phyloP scores from a whole-genome alignment of 2,329 filamentous ascomycete genomes.

The Akanthomyces uredinophilus region DNA sequence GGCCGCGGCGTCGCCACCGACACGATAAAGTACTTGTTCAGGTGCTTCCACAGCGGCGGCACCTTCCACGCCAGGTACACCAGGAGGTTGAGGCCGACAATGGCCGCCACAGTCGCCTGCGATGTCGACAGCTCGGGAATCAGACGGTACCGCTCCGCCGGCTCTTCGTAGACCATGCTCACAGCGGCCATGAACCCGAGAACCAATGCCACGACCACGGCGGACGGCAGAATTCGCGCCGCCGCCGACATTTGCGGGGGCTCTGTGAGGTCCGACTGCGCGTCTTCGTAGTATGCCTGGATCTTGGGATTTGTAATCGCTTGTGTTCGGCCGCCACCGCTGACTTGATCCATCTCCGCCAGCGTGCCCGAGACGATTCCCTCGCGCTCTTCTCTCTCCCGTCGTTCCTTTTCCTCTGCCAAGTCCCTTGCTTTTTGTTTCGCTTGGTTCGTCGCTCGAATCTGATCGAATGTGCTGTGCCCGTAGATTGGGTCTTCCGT shows the following conservation, averaged over 20 bases:
- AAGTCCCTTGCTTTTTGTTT: constrained; percentile 27
- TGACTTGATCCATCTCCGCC: constrained; percentile 24
- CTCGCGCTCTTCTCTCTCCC: constrained; percentile 35
- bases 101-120: constrained; percentile 55
- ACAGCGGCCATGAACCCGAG: constrained; percentile 39
- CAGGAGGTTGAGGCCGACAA: constrained; percentile 56
- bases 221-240: constrained; percentile 52
- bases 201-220: constrained; percentile 42
- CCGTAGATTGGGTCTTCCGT: constrained; percentile 51
- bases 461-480: constrained; percentile 49
- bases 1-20: constrained; percentile 61
- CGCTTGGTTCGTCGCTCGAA: constrained; percentile 49
- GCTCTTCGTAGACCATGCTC: constrained; percentile 48
- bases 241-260: constrained; percentile 31
- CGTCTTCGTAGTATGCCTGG: constrained; percentile 37
- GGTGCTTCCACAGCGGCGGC: constrained; percentile 57
- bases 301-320: constrained; percentile 35
- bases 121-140: constrained; percentile 58
- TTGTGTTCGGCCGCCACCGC: constrained; percentile 31
- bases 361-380: constrained; percentile 35
- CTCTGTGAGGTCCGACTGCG: constrained; percentile 43
- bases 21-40: constrained; percentile 66
- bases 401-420: not conserved
- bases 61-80: constrained; percentile 57
- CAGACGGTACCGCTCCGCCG: constrained; percentile 46